Percentiles rank a stretch among this genome's conserved stretches.
Conservation (phyloP, 2,329 filamentous ascomycete species). For the Neurospora crassa region DNA sequence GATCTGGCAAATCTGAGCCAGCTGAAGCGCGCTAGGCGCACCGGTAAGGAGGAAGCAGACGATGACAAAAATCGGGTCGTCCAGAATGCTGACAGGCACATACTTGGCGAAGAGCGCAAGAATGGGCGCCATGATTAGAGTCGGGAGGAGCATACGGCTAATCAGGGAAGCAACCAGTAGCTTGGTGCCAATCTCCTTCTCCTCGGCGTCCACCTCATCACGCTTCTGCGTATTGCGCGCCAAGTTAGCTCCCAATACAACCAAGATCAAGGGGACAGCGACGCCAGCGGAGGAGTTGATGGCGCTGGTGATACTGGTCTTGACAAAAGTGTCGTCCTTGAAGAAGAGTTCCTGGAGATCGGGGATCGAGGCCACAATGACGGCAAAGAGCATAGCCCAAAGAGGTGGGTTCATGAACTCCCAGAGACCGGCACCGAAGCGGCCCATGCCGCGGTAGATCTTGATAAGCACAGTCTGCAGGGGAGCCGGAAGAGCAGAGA, state of each 20-base stretch:
- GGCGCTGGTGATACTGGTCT: conserved; percentile 86
- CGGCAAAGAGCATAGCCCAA: conserved; percentile 91
- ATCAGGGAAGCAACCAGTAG: conserved; percentile 79
- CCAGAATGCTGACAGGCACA: conserved; percentile 84
- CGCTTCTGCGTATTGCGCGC: conserved; percentile 79
- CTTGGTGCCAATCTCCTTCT: conserved; percentile 58
- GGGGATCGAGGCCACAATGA: conserved; percentile 83
- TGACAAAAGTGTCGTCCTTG: conserved; percentile 75
- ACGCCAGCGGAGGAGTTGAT: conserved; percentile 79
- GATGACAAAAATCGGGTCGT: conserved; percentile 96
- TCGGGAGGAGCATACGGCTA: conserved; percentile 87
- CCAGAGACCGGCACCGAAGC: conserved; percentile 61
- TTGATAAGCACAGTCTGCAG: conserved; percentile 27
- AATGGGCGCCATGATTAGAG: conserved; percentile 82
- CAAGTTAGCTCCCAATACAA: conserved; percentile 89
- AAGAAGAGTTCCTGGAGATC: conserved; percentile 79
- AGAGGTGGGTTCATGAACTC: conserved; percentile 97
- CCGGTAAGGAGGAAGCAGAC: conserved; percentile 95
- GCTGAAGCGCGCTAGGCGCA: conserved; percentile 83
- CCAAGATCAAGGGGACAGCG: conserved; percentile 87
- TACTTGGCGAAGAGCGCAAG: conserved; percentile 83
- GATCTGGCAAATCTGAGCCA: conserved; percentile 97
- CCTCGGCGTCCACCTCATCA: conserved; percentile 57
- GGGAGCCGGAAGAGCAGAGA: conserved; percentile 31
- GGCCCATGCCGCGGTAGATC: conserved; percentile 25